Percentiles rank a stretch among this genome's conserved stretches.
These are phyloP conservation scores for Pichia nakasei DNA, from an alignment of 805 yeast genomes.

Conservation along the genomic window DNA sequence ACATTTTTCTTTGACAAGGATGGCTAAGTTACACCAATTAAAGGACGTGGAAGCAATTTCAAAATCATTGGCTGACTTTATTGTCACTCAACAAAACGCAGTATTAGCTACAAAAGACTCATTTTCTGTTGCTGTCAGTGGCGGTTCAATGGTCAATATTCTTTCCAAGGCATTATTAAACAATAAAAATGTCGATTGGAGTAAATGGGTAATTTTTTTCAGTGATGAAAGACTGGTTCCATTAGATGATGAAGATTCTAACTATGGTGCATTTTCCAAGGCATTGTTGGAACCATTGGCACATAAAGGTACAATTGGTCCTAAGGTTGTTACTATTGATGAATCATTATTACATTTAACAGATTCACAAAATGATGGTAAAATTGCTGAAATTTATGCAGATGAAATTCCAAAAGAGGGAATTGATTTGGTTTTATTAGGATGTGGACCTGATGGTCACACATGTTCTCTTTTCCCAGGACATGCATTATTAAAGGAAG, in stretches of 20 bases:
- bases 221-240: slow-evolving; percentile 90
- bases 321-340: slow-evolving; percentile 59
- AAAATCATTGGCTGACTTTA: slow-evolving; percentile 50
- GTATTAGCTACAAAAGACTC: slow-evolving; percentile 36
- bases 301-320: slow-evolving; percentile 35
- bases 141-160: slow-evolving; percentile 82
- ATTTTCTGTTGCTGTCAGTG: slow-evolving; percentile 78
- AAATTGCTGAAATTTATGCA: slow-evolving; percentile 59
- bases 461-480: slow-evolving; percentile 91
- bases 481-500: slow-evolving; percentile 47
- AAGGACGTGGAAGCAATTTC: slow-evolving; percentile 45
- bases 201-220: slow-evolving; percentile 72
- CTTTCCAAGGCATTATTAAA: slow-evolving; percentile 58
- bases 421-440: slow-evolving; percentile 65
- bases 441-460: slow-evolving; percentile 96
- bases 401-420: slow-evolving; percentile 39
- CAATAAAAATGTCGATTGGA: slow-evolving; percentile 50
- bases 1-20: slow-evolving; percentile 2
- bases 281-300: slow-evolving; percentile 46
- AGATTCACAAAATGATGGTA: slow-evolving; percentile 40
- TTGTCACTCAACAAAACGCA: slow-evolving; percentile 52
- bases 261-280: slow-evolving; percentile 68
- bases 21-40: slow-evolving; percentile 38
- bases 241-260: slow-evolving; percentile 72
- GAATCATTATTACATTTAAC: slow-evolving; percentile 46